A percentile compares a stretch with the other conserved stretches of the same genome.
phyloP scores from a whole-genome alignment of 352 stramenopile species.

The Globisporangium solare region DNA sequence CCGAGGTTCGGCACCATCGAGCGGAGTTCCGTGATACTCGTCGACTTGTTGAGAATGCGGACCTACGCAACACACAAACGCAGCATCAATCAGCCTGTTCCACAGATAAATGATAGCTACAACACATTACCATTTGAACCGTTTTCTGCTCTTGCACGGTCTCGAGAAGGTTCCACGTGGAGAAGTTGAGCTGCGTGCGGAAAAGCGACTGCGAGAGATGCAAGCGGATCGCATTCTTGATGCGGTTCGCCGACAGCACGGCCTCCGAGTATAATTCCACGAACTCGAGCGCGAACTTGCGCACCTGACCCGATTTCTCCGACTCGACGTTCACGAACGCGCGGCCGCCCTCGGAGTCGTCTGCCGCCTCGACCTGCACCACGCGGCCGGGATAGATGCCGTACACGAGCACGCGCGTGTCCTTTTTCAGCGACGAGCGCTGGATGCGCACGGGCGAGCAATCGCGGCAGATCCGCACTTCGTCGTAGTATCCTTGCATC shows the following conservation, averaged over 20 bases:
- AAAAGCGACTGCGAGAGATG: conserved; percentile 75
- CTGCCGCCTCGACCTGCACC: conserved; percentile 53
- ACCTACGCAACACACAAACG: too few species aligned
- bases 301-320: conserved; percentile 31
- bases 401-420: conserved; percentile 75
- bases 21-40: conserved; percentile 72
- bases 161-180: conserved; percentile 81
- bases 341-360: conserved; percentile 47
- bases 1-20: conserved; percentile 76
- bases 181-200: conserved; percentile 81
- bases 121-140: conserved; percentile 56
- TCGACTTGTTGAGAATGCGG: conserved; percentile 80
- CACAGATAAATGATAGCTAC: too few species aligned
- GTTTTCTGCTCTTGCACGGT: conserved; percentile 79
- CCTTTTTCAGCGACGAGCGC: conserved; percentile 53
- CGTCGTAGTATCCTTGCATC: conserved; percentile 81
- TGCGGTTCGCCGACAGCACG: conserved; percentile 73
- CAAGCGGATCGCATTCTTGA: conserved; percentile 69
- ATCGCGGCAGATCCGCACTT: conserved; percentile 79
- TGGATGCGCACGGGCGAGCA: conserved; percentile 74
- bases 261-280: conserved; percentile 80
- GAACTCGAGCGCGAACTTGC: conserved; percentile 52
- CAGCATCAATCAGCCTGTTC: too few species aligned
- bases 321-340: conserved; percentile 62
- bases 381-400: conserved; percentile 59